phyloP scores from a whole-genome alignment of 139 green algal genomes.

The Volvox africanus region DNA sequence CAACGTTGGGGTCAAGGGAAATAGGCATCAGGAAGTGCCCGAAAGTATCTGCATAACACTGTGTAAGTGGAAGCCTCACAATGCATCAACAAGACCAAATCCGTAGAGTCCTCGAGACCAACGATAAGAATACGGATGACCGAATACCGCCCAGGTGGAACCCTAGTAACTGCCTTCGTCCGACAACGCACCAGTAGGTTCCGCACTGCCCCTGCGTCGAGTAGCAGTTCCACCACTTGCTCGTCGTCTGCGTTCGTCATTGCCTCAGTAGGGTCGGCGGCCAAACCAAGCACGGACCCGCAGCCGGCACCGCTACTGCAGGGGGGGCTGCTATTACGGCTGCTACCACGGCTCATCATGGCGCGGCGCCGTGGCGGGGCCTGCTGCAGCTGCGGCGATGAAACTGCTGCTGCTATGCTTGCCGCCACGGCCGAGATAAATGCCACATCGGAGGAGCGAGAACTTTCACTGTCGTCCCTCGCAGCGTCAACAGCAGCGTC shows the following conservation, averaged over 20 bases:
- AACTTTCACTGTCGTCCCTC: too few relatives aligned
- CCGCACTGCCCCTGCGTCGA: neutral
- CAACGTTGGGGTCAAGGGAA: too few relatives aligned
- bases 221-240: slow-evolving; percentile 15
- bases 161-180: too few relatives aligned
- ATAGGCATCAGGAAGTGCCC: too few relatives aligned
- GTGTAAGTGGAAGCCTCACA: too few relatives aligned
- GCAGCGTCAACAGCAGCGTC: neutral
- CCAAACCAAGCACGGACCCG: neutral
- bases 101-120: neutral
- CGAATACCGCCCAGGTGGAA: too few relatives aligned
- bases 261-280: neutral
- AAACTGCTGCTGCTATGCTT: too few relatives aligned
- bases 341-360: neutral
- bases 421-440: too few relatives aligned
- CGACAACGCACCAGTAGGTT: slow-evolving; percentile 6
- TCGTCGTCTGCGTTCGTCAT: slow-evolving; percentile 41
- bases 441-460: too few relatives aligned
- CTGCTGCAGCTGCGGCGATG: neutral
- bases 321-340: neutral
- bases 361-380: neutral
- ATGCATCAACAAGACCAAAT: too few relatives aligned
- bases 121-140: neutral
- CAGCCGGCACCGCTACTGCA: neutral
- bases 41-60: too few relatives aligned